Percentiles rank a stretch among this genome's conserved stretches.
phyloP scores from a whole-genome alignment of 805 yeast species.

The Saturnispora halmiae region DNA sequence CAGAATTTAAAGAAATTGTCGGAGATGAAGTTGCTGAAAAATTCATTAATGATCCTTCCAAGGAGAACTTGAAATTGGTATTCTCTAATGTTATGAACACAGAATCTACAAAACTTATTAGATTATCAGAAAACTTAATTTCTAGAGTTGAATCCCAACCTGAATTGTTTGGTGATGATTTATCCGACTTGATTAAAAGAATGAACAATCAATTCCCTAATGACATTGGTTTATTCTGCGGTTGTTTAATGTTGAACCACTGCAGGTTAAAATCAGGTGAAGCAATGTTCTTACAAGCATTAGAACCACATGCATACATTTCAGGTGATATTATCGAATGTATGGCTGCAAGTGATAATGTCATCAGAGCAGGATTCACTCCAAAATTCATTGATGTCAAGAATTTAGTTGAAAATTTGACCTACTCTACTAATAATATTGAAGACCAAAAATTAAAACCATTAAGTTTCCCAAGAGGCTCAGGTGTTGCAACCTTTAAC shows the following conservation, averaged over 20 bases:
- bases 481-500: slow-evolving; percentile 57
- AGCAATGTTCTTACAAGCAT: slow-evolving; percentile 93
- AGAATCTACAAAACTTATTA: slow-evolving; percentile 46
- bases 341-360: slow-evolving; percentile 99
- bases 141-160: slow-evolving; percentile 53
- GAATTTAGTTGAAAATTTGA: slow-evolving; percentile 82
- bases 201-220: slow-evolving; percentile 83
- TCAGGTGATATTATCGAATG: slow-evolving; percentile 97
- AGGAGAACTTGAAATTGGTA: slow-evolving; percentile 58
- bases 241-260: slow-evolving; percentile 86
- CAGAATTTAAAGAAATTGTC: slow-evolving; percentile 67
- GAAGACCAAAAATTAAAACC: slow-evolving; percentile 83
- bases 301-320: slow-evolving; percentile 97
- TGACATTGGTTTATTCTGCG: slow-evolving; percentile 94
- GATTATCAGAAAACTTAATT: slow-evolving; percentile 57
- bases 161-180: slow-evolving; percentile 43
- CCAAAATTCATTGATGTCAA: slow-evolving; percentile 96
- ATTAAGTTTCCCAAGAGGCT: slow-evolving; percentile 49
- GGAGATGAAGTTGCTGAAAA: slow-evolving; percentile 49
- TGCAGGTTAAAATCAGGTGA: slow-evolving; percentile 78
- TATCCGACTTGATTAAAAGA: slow-evolving; percentile 68
- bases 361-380: slow-evolving; percentile 98
- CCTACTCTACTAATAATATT: slow-evolving; percentile 81
- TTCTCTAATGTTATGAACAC: slow-evolving; percentile 83
- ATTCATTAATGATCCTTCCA: slow-evolving; percentile 48